A percentile compares a stretch with the other conserved stretches of the same genome.
Evolutionary conservation across 2,329 filamentous ascomycete genomes (phyloP).

Genomic region (Cucurbitaria berberidis): DNA sequence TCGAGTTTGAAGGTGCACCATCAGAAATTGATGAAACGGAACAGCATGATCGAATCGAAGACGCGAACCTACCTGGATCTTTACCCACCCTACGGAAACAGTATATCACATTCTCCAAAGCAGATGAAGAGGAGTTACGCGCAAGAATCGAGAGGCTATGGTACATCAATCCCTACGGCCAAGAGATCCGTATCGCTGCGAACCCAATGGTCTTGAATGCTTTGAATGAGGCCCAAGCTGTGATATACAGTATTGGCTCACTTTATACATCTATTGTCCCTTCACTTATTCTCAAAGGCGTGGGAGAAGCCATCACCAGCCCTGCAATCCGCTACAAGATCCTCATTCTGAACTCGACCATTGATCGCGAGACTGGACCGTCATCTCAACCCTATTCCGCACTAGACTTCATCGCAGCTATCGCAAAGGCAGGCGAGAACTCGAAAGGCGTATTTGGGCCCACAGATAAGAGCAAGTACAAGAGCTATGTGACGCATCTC

Average conservation of each 20-base stretch:
- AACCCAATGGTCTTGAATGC: constrained; percentile 81
- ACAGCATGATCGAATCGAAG: constrained; percentile 72
- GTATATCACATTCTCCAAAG: constrained; percentile 82
- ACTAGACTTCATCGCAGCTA: constrained; percentile 80
- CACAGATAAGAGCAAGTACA: constrained; percentile 56
- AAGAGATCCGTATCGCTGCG: constrained; percentile 84
- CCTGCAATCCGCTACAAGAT: constrained; percentile 71
- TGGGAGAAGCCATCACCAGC: constrained; percentile 68
- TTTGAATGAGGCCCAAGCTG: constrained; percentile 66
- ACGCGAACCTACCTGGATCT: constrained; percentile 81
- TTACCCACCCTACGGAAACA: constrained; percentile 79
- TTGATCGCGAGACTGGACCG: constrained; percentile 87
- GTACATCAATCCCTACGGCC: constrained; percentile 99
- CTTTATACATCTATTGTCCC: constrained; percentile 90
- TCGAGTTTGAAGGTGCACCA: constrained; percentile 22
- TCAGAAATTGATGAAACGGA: constrained; percentile 52
- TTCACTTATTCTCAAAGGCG: constrained; percentile 76
- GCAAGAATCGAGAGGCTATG: constrained; percentile 81
- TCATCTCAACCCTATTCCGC: constrained; percentile 69
- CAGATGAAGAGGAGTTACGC: constrained; percentile 73
- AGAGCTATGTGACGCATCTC: constrained; percentile 79
- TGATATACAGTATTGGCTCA: constrained; percentile 93
- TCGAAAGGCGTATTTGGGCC: constrained; percentile 49
- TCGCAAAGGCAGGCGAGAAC: constrained; percentile 69
- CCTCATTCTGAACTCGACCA: constrained; percentile 80